phyloP scores from a whole-genome alignment of 208 protist genomes.

The Porcisia hertigi region DNA sequence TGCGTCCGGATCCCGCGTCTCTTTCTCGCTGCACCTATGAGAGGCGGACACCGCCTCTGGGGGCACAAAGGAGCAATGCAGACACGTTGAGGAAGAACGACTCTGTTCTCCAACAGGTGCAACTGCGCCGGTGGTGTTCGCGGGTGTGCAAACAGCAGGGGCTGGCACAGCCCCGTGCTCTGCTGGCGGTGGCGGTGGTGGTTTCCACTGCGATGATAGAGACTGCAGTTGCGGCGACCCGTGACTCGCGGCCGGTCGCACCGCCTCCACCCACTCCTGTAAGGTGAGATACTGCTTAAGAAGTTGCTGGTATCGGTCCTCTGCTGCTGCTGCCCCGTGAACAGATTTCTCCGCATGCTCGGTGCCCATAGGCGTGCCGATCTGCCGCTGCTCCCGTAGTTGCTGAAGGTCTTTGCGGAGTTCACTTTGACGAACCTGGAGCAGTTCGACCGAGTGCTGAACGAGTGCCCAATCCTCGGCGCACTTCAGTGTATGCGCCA shows the following conservation, averaged over 20 bases:
- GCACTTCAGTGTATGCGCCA: conserved; percentile 48
- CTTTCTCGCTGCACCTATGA: background rate
- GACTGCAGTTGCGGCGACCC: background rate
- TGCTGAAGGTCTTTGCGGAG: conserved; percentile 21
- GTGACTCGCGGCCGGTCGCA: background rate
- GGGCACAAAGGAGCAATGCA: background rate
- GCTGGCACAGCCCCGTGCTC: background rate
- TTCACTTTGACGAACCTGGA: conserved; percentile 20
- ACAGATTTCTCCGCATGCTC: background rate
- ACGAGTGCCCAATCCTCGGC: conserved; percentile 57
- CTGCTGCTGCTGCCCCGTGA: background rate
- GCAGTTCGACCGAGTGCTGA: conserved; percentile 31
- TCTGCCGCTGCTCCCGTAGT: conserved; percentile 2
- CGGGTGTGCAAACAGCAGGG: background rate
- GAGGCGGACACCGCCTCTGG: background rate
- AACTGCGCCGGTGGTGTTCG: background rate
- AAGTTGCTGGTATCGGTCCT: conserved; percentile 5
- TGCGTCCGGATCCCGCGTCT: background rate
- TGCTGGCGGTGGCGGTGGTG: background rate
- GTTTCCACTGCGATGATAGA: background rate
- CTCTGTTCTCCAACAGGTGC: background rate
- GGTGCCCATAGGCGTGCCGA: background rate
- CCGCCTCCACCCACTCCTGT: conserved; percentile 1
- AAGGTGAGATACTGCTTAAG: conserved; percentile 1
- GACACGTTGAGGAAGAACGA: background rate